Conservation (phyloP, 2,329 filamentous ascomycete genomes). For the Hypomyces perniciosus region DNA sequence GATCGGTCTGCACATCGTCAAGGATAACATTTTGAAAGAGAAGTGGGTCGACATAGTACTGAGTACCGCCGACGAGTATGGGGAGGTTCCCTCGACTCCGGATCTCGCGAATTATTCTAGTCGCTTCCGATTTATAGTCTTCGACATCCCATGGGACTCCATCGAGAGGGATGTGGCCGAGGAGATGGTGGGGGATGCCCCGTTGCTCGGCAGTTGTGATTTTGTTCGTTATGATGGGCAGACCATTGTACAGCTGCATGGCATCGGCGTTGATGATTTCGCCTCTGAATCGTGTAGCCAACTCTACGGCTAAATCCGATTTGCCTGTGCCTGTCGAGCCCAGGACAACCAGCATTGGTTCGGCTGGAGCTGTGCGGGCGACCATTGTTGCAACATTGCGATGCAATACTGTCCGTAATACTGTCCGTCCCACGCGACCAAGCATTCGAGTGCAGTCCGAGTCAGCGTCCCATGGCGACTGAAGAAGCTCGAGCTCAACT, state of each 20-base stretch:
- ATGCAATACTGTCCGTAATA: constrained; percentile 15
- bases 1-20: constrained; percentile 33
- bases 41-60: constrained; percentile 89
- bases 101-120: constrained; percentile 69
- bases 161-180: constrained; percentile 69
- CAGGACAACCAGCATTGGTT: constrained; percentile 72
- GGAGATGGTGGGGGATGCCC: constrained; percentile 79
- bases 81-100: constrained; percentile 71
- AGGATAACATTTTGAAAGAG: constrained; percentile 65
- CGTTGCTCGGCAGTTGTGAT: constrained; percentile 68
- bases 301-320: constrained; percentile 86
- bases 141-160: constrained; percentile 80
- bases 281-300: constrained; percentile 77
- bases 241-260: constrained; percentile 91
- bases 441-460: constrained; percentile 22
- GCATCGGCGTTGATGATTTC: constrained; percentile 97
- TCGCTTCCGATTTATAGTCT: constrained; percentile 66
- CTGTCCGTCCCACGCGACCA: constrained; percentile 16
- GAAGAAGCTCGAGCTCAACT: not conserved
- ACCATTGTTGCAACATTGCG: constrained; percentile 38
- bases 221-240: constrained; percentile 95
- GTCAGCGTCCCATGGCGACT: constrained; percentile 1
- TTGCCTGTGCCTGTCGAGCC: constrained; percentile 93
- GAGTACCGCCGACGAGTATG: constrained; percentile 87
- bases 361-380: constrained; percentile 30